A percentile compares a stretch with the other conserved stretches of the same genome.
Evolutionary conservation across 352 stramenopile species (phyloP).

Genomic region (Globisporangium cystogenes): DNA sequence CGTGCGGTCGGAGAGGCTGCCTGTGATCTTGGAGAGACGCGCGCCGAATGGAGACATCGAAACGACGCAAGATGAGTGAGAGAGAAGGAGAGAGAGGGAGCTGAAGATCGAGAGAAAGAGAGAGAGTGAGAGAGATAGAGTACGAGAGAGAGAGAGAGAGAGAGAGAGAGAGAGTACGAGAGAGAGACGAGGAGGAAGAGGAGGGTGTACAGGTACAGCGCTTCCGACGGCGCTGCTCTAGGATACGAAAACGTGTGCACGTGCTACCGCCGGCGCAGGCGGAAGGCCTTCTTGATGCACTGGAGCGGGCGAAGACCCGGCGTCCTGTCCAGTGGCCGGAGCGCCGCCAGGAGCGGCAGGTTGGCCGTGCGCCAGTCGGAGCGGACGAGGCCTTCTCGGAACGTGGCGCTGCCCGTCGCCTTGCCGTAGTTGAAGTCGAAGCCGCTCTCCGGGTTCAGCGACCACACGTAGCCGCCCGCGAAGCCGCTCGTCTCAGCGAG

Average conservation of each 20-base stretch:
- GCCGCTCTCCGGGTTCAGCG: slow-evolving; percentile 60
- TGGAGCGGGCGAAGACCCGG: slow-evolving; percentile 39
- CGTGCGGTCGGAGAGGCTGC: too few species aligned
- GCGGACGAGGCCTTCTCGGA: slow-evolving; percentile 42
- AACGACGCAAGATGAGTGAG: too few species aligned
- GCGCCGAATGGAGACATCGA: too few species aligned
- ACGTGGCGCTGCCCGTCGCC: slow-evolving; percentile 21
- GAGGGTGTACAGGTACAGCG: background rate
- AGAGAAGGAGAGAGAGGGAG: too few species aligned
- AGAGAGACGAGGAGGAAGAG: too few species aligned
- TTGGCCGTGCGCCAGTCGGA: slow-evolving; percentile 62
- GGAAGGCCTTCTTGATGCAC: slow-evolving; percentile 29
- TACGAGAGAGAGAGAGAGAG: too few species aligned
- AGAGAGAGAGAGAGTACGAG: too few species aligned
- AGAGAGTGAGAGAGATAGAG: too few species aligned
- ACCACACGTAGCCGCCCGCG: slow-evolving; percentile 66
- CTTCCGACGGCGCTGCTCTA: slow-evolving; percentile 7
- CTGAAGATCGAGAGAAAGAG: too few species aligned
- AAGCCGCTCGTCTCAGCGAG: slow-evolving; percentile 35
- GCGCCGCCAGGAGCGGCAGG: slow-evolving; percentile 29
- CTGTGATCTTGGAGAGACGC: too few species aligned
- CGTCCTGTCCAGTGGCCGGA: slow-evolving; percentile 47
- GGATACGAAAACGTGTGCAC: background rate
- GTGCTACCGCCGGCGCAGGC: slow-evolving; percentile 4
- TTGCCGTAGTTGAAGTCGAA: slow-evolving; percentile 60